A percentile compares a stretch with the other conserved stretches of the same genome.
phyloP scores from a whole-genome alignment of 1,284 basidiomycete genomes.

The Sanghuangporus sanghuang region DNA sequence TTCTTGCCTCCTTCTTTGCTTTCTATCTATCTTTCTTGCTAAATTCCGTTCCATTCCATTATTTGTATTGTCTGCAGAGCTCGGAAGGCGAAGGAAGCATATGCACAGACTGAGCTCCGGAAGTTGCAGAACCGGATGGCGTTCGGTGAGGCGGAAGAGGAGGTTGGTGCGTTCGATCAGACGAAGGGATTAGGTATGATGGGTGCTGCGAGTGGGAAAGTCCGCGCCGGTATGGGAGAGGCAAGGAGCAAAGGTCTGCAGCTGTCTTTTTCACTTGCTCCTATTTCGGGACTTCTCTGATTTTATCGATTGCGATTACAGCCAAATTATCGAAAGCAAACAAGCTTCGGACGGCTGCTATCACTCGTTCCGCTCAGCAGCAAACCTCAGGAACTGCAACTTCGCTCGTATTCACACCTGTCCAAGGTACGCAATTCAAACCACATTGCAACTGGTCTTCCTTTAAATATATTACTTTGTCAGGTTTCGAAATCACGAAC shows the following conservation, averaged over 20 bases:
- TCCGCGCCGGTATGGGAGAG: conserved; percentile 83
- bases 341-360: conserved; percentile 81
- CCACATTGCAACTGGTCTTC: conserved; percentile 1
- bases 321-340: conserved; percentile 97
- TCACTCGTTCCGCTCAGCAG: conserved; percentile 69
- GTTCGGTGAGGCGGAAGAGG: conserved; percentile 94
- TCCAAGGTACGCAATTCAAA: conserved; percentile 65
- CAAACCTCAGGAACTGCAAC: conserved; percentile 83
- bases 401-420: conserved; percentile 90
- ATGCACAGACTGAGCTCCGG: conserved; percentile 93
- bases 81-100: conserved; percentile 94
- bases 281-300: conserved; percentile 11
- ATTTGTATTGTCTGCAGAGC: conserved; percentile 48
- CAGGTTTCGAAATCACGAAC: conserved; percentile 87
- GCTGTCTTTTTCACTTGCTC: neutral
- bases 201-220: conserved; percentile 77
- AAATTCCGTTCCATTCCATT: neutral
- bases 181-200: conserved; percentile 98
- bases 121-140: conserved; percentile 97
- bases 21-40: neutral
- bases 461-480: conserved; percentile 3
- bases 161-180: conserved; percentile 95
- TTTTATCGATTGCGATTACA: conserved; percentile 27
- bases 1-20: neutral
- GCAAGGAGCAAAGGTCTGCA: conserved; percentile 79